A percentile compares a stretch with the other conserved stretches of the same genome.
Evolutionary conservation across 768 basidiomycete genomes (phyloP).

Genomic region (Phanerochaete sordida): DNA sequence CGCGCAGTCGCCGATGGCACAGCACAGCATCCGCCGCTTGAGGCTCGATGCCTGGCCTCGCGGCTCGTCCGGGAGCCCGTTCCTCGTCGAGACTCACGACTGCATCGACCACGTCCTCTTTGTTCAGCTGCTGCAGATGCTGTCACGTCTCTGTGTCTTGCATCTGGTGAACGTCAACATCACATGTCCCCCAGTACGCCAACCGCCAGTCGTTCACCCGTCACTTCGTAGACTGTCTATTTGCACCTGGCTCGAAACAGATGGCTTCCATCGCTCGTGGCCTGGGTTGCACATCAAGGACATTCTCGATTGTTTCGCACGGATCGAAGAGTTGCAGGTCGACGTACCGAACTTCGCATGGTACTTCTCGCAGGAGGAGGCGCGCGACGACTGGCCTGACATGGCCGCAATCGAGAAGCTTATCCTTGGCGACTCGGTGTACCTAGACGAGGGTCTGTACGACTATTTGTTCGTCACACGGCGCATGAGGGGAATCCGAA

Average conservation of each 20-base stretch:
- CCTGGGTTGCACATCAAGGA: not conserved
- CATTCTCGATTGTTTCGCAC: not conserved
- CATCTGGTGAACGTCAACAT: not conserved
- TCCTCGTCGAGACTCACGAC: no score
- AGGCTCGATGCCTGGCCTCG: not conserved
- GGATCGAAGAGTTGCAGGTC: not conserved
- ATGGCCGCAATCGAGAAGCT: not conserved
- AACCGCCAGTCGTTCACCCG: not conserved
- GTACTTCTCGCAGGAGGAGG: no score
- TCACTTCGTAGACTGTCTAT: not conserved
- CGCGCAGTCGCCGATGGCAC: not conserved
- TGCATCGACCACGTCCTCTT: not conserved
- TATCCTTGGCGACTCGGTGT: not conserved
- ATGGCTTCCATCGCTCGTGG: not conserved
- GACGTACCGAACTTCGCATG: not conserved
- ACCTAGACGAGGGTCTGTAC: not conserved
- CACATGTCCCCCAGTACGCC: not conserved
- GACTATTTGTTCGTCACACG: not conserved
- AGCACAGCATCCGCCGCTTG: not conserved
- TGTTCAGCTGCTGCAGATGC: not conserved
- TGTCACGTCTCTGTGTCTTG: not conserved
- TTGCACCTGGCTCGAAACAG: not conserved
- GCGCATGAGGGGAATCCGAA: not conserved
- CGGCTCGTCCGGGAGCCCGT: no score
- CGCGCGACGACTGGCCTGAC: not conserved